phyloP scores from a whole-genome alignment of 306 rosid genomes.

The Vachellia collinsii region DNA sequence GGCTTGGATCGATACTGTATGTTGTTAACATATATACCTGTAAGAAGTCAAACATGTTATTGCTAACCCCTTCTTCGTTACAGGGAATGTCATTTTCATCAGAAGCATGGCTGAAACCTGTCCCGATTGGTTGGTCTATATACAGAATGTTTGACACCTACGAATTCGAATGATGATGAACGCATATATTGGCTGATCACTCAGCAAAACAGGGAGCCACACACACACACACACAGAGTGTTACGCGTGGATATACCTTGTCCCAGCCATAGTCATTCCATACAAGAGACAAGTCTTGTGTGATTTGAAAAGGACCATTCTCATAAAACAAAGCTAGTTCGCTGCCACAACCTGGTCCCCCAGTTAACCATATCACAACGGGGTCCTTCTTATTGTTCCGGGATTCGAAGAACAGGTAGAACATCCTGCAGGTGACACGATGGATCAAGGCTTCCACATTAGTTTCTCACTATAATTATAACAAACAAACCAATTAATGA shows the following conservation, averaged over 20 bases:
- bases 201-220: neutral
- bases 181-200: neutral
- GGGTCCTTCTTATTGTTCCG: neutral
- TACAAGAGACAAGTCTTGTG: constrained; percentile 38
- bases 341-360: neutral
- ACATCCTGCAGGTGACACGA: neutral
- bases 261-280: constrained; percentile 98
- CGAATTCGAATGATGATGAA: constrained; percentile 19
- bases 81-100: constrained; percentile 72
- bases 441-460: constrained; percentile 1
- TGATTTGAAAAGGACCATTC: neutral
- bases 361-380: neutral
- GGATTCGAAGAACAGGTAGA: neutral
- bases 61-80: constrained; percentile 79
- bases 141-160: constrained; percentile 86
- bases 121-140: constrained; percentile 90
- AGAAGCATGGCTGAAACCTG: constrained; percentile 89
- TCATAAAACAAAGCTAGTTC: neutral
- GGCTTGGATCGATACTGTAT: neutral
- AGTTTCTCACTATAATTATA: neutral
- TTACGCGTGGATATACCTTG: constrained; percentile 43
- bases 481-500: neutral
- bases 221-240: no score
- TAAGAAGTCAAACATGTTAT: constrained; percentile 83
- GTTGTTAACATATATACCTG: constrained; percentile 52